Evolutionary conservation across 768 basidiomycete genomes (phyloP).

Genomic region (Lentinula raphanica): DNA sequence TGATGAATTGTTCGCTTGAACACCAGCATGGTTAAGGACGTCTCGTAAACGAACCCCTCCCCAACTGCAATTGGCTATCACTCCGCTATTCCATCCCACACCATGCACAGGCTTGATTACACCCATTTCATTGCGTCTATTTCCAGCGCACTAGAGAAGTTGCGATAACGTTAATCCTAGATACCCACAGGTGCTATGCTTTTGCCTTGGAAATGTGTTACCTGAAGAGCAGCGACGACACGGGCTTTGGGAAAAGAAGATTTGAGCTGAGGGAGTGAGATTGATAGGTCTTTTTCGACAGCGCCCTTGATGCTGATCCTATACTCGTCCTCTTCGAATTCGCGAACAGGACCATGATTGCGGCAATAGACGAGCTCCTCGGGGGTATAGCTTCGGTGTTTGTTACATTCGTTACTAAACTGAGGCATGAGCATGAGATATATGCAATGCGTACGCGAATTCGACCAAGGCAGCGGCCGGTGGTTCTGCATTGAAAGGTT

Average conservation of each 20-base stretch:
- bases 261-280: constrained; percentile 37
- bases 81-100: constrained; percentile 61
- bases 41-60: constrained; percentile 55
- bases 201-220: constrained; percentile 13
- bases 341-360: constrained; percentile 61
- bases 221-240: constrained; percentile 55
- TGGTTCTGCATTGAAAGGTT: constrained; percentile 72
- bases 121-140: constrained; percentile 61
- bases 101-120: constrained; percentile 52
- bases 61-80: constrained; percentile 69
- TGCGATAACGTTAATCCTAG: neutral
- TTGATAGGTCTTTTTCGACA: constrained; percentile 23
- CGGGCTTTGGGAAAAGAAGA: constrained; percentile 32
- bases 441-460: constrained; percentile 22
- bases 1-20: constrained; percentile 24
- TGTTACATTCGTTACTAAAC: neutral
- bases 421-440: neutral
- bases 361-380: constrained; percentile 63
- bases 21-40: constrained; percentile 41
- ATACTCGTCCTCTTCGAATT: constrained; percentile 44
- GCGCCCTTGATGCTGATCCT: constrained; percentile 32
- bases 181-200: constrained; percentile 7
- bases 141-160: constrained; percentile 50
- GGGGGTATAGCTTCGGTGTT: constrained; percentile 41
- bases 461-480: constrained; percentile 48